Percentiles rank a stretch among this genome's conserved stretches.
These are phyloP conservation scores for Gentiana dahurica DNA, from an alignment of 257 asterid genomes.

Conservation along the genomic window DNA sequence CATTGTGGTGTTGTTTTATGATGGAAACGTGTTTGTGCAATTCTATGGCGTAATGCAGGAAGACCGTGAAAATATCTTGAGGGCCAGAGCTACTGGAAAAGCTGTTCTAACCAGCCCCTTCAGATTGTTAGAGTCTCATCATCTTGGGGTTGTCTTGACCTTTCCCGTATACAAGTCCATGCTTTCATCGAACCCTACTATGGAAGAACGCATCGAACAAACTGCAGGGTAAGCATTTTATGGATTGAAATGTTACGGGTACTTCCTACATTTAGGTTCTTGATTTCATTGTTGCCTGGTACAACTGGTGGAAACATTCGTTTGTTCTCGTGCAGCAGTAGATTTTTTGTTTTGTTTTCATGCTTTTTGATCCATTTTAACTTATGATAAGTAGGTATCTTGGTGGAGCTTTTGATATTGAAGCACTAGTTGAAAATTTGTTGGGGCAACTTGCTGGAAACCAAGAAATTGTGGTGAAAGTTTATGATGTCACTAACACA, in stretches of 20 bases:
- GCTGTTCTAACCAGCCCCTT: conserved; percentile 94
- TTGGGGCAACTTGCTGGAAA: conserved; percentile 87
- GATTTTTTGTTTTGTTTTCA: not conserved
- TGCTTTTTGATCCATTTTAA: not conserved
- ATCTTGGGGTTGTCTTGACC: conserved; percentile 91
- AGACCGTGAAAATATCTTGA: conserved; percentile 84
- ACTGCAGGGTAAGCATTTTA: conserved; percentile 62
- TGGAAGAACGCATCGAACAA: conserved; percentile 54
- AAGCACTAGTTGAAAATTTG: conserved; percentile 81
- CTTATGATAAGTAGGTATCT: conserved; percentile 45
- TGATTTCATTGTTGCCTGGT: not conserved
- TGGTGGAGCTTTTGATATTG: conserved; percentile 93
- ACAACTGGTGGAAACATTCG: not conserved
- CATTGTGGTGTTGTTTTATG: not conserved
- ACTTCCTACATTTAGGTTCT: conserved; percentile 2
- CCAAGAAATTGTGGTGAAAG: conserved; percentile 72
- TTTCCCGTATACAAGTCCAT: conserved; percentile 72
- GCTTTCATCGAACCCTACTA: conserved; percentile 58
- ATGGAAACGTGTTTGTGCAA: conserved; percentile 2
- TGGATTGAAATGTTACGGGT: not conserved
- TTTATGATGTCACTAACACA: conserved; percentile 65
- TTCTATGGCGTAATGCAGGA: conserved; percentile 37
- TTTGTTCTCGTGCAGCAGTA: too few species aligned
- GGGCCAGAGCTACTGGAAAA: conserved; percentile 87
- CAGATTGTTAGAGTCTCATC: conserved; percentile 62